Percentiles rank a stretch among this genome's conserved stretches.
phyloP scores from a whole-genome alignment of 2,329 filamentous ascomycete genomes.

The Pseudocercospora crystallina region DNA sequence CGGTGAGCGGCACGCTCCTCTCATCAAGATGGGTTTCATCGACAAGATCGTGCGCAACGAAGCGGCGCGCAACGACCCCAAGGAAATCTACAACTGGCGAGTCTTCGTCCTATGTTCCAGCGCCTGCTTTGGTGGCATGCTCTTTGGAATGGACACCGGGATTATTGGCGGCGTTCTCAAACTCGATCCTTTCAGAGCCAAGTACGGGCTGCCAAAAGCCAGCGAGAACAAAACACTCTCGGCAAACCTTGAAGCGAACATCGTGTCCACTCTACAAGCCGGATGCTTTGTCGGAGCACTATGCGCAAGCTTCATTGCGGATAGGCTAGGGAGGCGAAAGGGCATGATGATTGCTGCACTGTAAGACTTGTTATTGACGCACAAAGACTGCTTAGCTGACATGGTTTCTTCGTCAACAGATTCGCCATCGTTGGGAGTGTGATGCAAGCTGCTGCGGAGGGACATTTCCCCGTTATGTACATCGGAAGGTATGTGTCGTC shows the following conservation, averaged over 20 bases:
- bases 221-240: constrained; percentile 23
- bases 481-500: constrained; percentile 8
- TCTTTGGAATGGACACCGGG: constrained; percentile 67
- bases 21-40: constrained; percentile 11
- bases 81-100: constrained; percentile 69
- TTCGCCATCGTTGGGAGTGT: constrained; percentile 67
- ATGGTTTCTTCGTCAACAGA: too few species aligned
- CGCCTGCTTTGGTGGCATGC: constrained; percentile 69
- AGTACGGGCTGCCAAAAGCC: constrained; percentile 50
- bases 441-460: constrained; percentile 64
- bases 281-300: constrained; percentile 73
- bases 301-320: constrained; percentile 67
- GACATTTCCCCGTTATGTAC: constrained; percentile 23
- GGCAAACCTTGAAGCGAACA: constrained; percentile 37
- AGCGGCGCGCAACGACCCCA: constrained; percentile 66
- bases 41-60: constrained; percentile 56
- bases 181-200: constrained; percentile 58
- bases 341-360: constrained; percentile 64
- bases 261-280: constrained; percentile 74
- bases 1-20: not conserved
- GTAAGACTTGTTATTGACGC: too few species aligned
- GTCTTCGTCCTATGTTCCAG: constrained; percentile 62
- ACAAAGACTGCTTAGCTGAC: too few species aligned
- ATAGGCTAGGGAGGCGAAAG: constrained; percentile 67
- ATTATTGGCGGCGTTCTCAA: constrained; percentile 68